Conservation (phyloP, 2,329 filamentous ascomycete species). For the Fusarium dimerum region DNA sequence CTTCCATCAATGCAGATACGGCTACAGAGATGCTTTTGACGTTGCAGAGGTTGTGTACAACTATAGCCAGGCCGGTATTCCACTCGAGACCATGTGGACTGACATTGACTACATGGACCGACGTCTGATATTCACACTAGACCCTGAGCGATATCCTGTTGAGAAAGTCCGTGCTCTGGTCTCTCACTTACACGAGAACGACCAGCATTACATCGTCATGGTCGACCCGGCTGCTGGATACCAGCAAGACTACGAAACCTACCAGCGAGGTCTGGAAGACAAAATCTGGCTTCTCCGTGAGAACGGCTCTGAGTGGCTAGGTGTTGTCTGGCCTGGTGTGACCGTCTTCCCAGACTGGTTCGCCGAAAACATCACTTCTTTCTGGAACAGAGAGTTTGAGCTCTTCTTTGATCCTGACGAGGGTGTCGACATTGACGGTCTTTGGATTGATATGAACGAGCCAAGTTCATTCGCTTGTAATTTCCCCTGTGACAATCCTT, state of each 20-base stretch:
- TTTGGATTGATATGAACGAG: conserved; percentile 75
- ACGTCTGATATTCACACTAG: conserved; percentile 59
- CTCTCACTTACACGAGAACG: conserved; percentile 62
- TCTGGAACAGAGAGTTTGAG: conserved; percentile 70
- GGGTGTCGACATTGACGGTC: conserved; percentile 73
- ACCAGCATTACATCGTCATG: conserved; percentile 76
- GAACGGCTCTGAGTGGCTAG: conserved; percentile 59
- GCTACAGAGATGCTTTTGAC: conserved; percentile 72
- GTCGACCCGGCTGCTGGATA: conserved; percentile 69
- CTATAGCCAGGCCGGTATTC: conserved; percentile 65
- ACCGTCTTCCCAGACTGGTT: conserved; percentile 80
- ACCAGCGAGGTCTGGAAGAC: conserved; percentile 43
- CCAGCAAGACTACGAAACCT: conserved; percentile 43
- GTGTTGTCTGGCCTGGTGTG: conserved; percentile 77
- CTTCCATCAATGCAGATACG: conserved; percentile 82
- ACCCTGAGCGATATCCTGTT: conserved; percentile 68
- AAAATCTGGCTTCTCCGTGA: conserved; percentile 50
- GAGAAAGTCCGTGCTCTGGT: conserved; percentile 65
- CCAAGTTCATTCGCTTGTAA: conserved; percentile 27
- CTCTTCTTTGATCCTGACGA: conserved; percentile 63
- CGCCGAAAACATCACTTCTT: conserved; percentile 60
- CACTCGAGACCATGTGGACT: conserved; percentile 72
- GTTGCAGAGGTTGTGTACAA: conserved; percentile 67
- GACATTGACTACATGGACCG: conserved; percentile 70
- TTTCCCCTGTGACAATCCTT: conserved; percentile 33